Conservation (phyloP, 805 yeast genomes). For the Candida germanica region DNA sequence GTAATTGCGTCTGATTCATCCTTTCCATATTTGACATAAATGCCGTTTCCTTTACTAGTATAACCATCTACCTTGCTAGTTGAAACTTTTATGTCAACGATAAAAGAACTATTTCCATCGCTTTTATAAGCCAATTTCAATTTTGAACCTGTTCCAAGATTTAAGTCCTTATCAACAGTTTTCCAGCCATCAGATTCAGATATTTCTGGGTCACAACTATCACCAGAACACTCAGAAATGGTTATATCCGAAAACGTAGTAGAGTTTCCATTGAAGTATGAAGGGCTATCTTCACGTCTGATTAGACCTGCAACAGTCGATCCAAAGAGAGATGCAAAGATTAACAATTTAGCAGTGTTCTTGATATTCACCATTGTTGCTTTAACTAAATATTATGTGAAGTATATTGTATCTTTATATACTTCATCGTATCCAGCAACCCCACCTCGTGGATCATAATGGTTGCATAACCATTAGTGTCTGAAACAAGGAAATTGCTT, state of each 20-base stretch:
- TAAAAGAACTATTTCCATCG: neutral
- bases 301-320: neutral
- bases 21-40: slow-evolving; percentile 59
- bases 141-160: neutral
- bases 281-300: neutral
- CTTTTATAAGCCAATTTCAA: neutral
- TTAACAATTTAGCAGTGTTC: too few species aligned
- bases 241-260: neutral
- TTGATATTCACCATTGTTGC: too few species aligned
- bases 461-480: too few species aligned
- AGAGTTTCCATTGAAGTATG: neutral
- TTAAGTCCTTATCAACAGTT: neutral
- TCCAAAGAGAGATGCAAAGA: neutral
- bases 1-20: slow-evolving; percentile 40
- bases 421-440: too few species aligned
- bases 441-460: too few species aligned
- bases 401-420: too few species aligned
- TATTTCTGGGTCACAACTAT: neutral
- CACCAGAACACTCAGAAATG: neutral
- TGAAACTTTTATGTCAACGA: neutral
- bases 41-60: slow-evolving; percentile 44
- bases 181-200: neutral
- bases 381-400: too few species aligned
- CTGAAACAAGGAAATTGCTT: too few species aligned
- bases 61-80: slow-evolving; percentile 31